These are phyloP conservation scores for Hygrophorus pudorinus DNA, from an alignment of 768 basidiomycete species.

Conservation along the genomic window DNA sequence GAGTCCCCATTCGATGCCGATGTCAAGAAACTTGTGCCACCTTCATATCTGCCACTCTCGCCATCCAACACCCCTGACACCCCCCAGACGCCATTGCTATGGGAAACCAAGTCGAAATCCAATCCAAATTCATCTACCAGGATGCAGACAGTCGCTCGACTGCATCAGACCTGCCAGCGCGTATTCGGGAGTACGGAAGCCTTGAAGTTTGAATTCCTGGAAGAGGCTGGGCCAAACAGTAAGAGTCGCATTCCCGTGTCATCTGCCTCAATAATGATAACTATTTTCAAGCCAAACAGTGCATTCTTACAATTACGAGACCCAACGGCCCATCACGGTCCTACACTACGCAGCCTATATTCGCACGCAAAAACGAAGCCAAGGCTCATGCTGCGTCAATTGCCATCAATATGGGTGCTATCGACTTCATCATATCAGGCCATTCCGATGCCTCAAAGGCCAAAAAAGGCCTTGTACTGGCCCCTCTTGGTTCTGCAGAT, in stretches of 20 bases:
- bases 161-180: constrained; percentile 34
- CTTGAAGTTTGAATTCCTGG: constrained; percentile 39
- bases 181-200: constrained; percentile 29
- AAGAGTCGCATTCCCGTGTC: constrained; percentile 7
- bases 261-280: background rate
- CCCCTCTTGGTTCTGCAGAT: constrained; percentile 16
- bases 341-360: constrained; percentile 40
- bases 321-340: constrained; percentile 41
- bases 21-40: background rate
- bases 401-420: constrained; percentile 49
- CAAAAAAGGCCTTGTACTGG: constrained; percentile 25
- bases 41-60: background rate
- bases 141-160: constrained; percentile 19
- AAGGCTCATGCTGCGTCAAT: constrained; percentile 39
- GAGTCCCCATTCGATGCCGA: background rate
- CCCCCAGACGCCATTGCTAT: background rate
- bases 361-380: constrained; percentile 40
- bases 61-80: background rate
- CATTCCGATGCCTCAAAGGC: constrained; percentile 26
- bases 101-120: background rate
- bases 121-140: background rate
- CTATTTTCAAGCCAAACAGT: constrained; percentile 38
- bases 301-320: constrained; percentile 51
- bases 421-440: constrained; percentile 45
- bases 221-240: constrained; percentile 29